Conservation (phyloP, 352 stramenopile species). For the Globisporangium viniferum region DNA sequence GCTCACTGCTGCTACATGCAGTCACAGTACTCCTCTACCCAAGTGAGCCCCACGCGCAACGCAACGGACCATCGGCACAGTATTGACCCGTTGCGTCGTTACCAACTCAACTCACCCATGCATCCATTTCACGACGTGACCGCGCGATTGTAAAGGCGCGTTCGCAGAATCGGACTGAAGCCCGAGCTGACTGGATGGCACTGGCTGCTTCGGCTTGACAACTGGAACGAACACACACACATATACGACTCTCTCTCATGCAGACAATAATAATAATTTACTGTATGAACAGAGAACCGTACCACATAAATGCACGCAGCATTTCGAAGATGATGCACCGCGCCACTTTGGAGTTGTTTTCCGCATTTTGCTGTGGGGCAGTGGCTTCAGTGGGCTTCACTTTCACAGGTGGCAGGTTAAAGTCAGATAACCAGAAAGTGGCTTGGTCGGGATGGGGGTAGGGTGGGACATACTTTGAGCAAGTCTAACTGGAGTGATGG, state of each 20-base stretch:
- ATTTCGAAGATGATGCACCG: neutral
- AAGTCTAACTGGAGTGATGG: neutral
- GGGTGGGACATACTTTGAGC: neutral
- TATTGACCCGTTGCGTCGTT: neutral
- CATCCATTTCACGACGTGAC: neutral
- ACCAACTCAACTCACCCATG: neutral
- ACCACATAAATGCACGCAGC: neutral
- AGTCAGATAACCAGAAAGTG: conserved; percentile 1
- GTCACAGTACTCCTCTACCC: neutral
- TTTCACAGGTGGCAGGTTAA: neutral
- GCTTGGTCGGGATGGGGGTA: neutral
- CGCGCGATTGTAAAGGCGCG: conserved; percentile 6
- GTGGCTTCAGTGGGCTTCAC: neutral
- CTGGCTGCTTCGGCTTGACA: neutral
- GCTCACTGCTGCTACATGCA: neutral
- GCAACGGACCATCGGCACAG: neutral
- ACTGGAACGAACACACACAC: neutral
- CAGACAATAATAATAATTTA: no score
- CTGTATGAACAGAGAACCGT: neutral
- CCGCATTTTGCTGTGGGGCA: neutral
- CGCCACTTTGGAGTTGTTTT: neutral
- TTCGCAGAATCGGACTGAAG: conserved; percentile 1
- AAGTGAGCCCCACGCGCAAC: neutral
- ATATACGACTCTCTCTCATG: neutral
- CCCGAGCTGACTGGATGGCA: neutral